phyloP scores from a whole-genome alignment of 1,284 basidiomycete genomes.

The Cystobasidium pallidum region DNA sequence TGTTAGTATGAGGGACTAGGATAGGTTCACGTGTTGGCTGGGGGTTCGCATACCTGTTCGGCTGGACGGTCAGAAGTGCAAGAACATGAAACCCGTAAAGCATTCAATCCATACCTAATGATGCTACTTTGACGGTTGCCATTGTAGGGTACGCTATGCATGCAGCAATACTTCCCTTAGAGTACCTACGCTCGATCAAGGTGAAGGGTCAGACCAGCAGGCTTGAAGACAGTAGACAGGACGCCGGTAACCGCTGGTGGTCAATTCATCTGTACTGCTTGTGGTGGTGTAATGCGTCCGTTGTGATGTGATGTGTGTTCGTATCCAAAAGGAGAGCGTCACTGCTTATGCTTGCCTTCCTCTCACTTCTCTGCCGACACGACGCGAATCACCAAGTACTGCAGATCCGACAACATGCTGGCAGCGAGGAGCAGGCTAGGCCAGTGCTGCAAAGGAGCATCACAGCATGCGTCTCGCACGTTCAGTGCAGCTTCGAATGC shows the following conservation, averaged over 20 bases:
- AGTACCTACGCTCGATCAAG: background rate
- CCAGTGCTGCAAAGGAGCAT: constrained; percentile 12
- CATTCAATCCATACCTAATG: constrained; percentile 12
- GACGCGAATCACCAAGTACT: constrained; percentile 7
- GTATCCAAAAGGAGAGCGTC: background rate
- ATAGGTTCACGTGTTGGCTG: background rate
- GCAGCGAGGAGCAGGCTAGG: constrained; percentile 17
- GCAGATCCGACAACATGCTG: constrained; percentile 8
- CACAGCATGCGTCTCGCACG: background rate
- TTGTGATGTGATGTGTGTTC: background rate
- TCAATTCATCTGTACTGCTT: too few species aligned
- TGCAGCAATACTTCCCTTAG: background rate
- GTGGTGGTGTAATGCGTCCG: too few species aligned
- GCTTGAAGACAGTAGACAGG: too few species aligned
- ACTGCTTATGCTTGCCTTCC: background rate
- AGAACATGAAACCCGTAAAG: background rate
- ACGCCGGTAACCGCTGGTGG: too few species aligned
- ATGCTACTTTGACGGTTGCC: constrained; percentile 41
- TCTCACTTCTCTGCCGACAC: constrained; percentile 16
- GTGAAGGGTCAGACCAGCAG: background rate
- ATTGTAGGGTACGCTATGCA: background rate
- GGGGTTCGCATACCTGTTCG: background rate
- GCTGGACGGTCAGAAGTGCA: background rate
- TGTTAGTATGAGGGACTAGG: background rate
- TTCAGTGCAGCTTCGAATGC: constrained; percentile 22